Evolutionary conservation across 2,329 filamentous ascomycete genomes (phyloP).

Genomic region (Colletotrichum zoysiae): DNA sequence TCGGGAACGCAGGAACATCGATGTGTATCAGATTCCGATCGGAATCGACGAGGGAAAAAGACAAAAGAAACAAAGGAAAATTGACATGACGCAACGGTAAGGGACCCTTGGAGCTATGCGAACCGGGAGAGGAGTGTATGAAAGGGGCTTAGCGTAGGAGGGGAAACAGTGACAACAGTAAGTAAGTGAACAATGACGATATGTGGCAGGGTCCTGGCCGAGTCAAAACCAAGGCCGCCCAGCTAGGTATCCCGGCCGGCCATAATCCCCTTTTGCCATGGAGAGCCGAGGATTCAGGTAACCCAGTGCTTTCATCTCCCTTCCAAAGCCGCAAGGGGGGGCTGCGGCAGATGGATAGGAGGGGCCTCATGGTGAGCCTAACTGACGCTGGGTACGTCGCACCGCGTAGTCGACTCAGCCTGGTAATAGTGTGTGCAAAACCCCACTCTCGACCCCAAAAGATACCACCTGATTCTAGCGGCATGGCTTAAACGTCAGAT

Average conservation of each 20-base stretch:
- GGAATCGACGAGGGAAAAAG: conserved; percentile 32
- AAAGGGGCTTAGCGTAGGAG: conserved; percentile 32
- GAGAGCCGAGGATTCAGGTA: neutral
- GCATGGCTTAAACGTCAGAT: conserved; percentile 18
- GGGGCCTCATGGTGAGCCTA: conserved; percentile 22
- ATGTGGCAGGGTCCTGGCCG: conserved; percentile 33
- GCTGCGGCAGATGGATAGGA: neutral
- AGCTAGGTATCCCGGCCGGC: neutral
- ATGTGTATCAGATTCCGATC: conserved; percentile 37
- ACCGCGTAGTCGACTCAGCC: neutral
- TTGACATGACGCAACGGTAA: conserved; percentile 39
- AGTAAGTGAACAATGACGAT: conserved; percentile 34
- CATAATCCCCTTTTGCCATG: neutral
- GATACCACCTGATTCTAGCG: conserved; percentile 21
- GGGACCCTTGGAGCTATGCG: conserved; percentile 28
- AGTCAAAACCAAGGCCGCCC: conserved; percentile 22
- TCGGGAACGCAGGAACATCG: conserved; percentile 13
- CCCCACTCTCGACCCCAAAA: conserved; percentile 13
- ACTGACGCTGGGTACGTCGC: neutral
- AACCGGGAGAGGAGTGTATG: conserved; percentile 7
- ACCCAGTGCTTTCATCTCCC: neutral
- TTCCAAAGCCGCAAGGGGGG: neutral
- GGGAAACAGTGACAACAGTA: conserved; percentile 10
- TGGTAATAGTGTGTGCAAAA: conserved; percentile 1
- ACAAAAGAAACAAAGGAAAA: conserved; percentile 41